Conservation (phyloP, 345 rosid genomes). For the Boechera retrofracta region DNA sequence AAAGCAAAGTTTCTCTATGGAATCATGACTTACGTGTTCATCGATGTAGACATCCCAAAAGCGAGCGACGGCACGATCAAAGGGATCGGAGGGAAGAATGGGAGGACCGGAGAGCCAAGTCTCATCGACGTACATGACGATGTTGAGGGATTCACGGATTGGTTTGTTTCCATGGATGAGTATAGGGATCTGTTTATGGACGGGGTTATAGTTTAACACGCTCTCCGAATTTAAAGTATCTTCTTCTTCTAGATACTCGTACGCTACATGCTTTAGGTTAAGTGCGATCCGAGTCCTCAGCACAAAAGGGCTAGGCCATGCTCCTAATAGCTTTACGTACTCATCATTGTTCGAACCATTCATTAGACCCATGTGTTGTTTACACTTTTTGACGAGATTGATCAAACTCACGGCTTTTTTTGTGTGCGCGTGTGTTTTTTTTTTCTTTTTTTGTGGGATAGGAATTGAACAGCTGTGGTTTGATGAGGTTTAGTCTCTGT, state of each 20-base stretch:
- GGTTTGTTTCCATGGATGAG: conserved; percentile 51
- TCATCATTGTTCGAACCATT: conserved; percentile 40
- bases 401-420: conserved; percentile 28
- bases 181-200: conserved; percentile 48
- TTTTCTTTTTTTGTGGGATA: neutral
- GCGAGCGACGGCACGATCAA: conserved; percentile 47
- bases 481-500: conserved; percentile 33
- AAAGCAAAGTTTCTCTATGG: neutral
- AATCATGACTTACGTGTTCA: conserved; percentile 52
- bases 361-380: conserved; percentile 17
- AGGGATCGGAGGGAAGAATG: conserved; percentile 44
- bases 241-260: conserved; percentile 46
- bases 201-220: conserved; percentile 45
- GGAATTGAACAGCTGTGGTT: conserved; percentile 22
- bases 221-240: conserved; percentile 44
- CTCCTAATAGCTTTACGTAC: conserved; percentile 64
- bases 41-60: conserved; percentile 48
- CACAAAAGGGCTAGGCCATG: conserved; percentile 83
- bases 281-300: conserved; percentile 66
- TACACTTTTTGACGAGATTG: neutral
- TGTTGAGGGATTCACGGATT: conserved; percentile 46
- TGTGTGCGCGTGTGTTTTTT: neutral
- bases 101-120: conserved; percentile 47
- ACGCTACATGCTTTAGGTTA: conserved; percentile 43
- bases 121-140: conserved; percentile 47